Percentiles rank a stretch among this genome's conserved stretches.
phyloP scores from a whole-genome alignment of 805 yeast species.

The Yarrowia hollandica region DNA sequence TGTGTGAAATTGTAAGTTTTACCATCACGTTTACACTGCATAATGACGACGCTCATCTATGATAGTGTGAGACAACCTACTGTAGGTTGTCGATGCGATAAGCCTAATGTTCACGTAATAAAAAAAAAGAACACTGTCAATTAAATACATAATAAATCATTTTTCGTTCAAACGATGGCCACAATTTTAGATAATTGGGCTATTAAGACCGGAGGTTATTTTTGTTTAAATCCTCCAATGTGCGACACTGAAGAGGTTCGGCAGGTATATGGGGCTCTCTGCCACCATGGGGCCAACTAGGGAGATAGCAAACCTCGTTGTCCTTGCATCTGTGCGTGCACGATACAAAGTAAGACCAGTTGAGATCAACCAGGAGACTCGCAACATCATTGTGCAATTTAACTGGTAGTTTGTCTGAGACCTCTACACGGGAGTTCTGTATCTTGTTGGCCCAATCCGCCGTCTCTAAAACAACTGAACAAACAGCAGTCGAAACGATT shows the following conservation, averaged over 20 bases:
- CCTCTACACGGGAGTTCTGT: neutral
- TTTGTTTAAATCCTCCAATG: neutral
- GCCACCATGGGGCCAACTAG: constrained; percentile 19
- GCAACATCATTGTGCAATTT: neutral
- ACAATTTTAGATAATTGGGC: neutral
- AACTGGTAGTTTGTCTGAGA: neutral
- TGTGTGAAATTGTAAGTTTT: neutral
- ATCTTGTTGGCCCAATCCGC: constrained; percentile 12
- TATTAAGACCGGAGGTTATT: neutral
- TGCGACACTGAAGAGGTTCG: neutral
- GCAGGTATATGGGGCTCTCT: constrained; percentile 14
- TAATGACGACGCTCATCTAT: too few species aligned
- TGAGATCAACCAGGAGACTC: neutral
- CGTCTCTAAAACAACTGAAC: constrained; percentile 2
- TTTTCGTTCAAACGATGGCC: too few species aligned
- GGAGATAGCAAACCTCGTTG: constrained; percentile 14
- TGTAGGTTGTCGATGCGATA: too few species aligned
- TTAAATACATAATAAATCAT: too few species aligned
- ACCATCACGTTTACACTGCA: too few species aligned
- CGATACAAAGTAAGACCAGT: constrained; percentile 12
- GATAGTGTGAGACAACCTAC: too few species aligned
- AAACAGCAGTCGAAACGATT: neutral
- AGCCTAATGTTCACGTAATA: too few species aligned
- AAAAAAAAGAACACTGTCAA: too few species aligned
- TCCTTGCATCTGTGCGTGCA: constrained; percentile 13